These are phyloP conservation scores for Cryptococcus sp. DNA, from an alignment of 1,284 basidiomycete species.

Conservation along the genomic window DNA sequence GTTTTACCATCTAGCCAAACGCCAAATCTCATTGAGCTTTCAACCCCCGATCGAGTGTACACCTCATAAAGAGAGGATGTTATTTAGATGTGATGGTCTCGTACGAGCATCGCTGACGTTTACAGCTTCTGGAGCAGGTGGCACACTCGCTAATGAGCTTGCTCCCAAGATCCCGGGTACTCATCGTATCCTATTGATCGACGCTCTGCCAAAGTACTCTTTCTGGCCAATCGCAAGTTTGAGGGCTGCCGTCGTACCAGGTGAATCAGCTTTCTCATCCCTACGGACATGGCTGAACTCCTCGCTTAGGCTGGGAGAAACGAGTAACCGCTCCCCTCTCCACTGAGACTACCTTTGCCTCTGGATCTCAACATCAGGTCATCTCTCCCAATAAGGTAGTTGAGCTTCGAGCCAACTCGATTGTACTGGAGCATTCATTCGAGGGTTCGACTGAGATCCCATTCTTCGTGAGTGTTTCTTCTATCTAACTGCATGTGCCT, in stretches of 20 bases:
- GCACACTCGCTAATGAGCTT: slow-evolving; percentile 35
- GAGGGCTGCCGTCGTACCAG: slow-evolving; percentile 46
- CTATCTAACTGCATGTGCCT: neutral
- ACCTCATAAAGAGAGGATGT: neutral
- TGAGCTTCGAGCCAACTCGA: slow-evolving; percentile 32
- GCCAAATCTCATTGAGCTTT: neutral
- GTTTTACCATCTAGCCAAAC: slow-evolving; percentile 1
- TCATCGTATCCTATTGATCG: slow-evolving; percentile 49
- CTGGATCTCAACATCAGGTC: slow-evolving; percentile 29
- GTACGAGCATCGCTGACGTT: neutral
- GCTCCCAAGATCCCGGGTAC: slow-evolving; percentile 35
- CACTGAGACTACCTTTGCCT: slow-evolving; percentile 37
- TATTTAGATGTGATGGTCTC: neutral
- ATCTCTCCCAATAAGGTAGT: slow-evolving; percentile 39
- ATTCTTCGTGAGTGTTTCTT: slow-evolving; percentile 39
- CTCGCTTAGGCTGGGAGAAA: slow-evolving; percentile 44
- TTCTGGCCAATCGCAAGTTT: slow-evolving; percentile 44
- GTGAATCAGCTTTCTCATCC: slow-evolving; percentile 15
- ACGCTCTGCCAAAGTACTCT: slow-evolving; percentile 36
- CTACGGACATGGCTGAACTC: neutral
- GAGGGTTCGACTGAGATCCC: slow-evolving; percentile 41
- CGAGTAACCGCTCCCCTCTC: slow-evolving; percentile 34
- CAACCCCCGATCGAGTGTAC: neutral
- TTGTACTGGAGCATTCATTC: slow-evolving; percentile 41
- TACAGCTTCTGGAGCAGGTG: slow-evolving; percentile 37